Conservation (phyloP, 2,329 filamentous ascomycete species). For the Monosporascus sp. region DNA sequence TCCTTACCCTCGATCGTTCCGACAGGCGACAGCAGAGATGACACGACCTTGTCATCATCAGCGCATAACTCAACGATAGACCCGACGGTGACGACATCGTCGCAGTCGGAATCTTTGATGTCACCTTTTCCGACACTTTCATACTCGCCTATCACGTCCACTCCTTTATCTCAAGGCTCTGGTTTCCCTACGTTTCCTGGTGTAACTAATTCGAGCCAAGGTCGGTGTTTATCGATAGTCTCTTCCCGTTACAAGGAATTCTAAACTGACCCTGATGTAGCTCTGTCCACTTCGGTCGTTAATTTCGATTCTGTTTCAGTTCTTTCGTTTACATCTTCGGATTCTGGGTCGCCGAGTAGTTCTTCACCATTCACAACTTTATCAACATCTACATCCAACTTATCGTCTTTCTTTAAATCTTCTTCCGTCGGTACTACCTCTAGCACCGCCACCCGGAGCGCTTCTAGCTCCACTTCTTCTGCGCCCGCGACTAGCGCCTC, state of each 20-base stretch:
- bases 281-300: conserved; percentile 15
- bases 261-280: conserved; percentile 7
- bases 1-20: not conserved
- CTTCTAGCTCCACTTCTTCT: conserved; percentile 5
- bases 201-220: conserved; percentile 23
- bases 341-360: not conserved
- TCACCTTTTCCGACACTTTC: conserved; percentile 27
- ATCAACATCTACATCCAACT: conserved; percentile 4
- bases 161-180: conserved; percentile 25
- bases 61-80: conserved; percentile 18
- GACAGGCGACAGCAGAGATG: conserved; percentile 16
- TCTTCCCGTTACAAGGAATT: not conserved
- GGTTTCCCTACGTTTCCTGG: conserved; percentile 24
- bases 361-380: conserved; percentile 1
- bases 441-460: conserved; percentile 2
- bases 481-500: conserved; percentile 11
- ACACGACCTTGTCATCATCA: conserved; percentile 5
- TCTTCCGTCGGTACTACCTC: conserved; percentile 9
- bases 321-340: conserved; percentile 17
- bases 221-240: conserved; percentile 5
- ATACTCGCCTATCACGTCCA: conserved; percentile 26
- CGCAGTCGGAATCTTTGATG: conserved; percentile 27
- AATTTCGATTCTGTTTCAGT: conserved; percentile 13
- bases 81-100: conserved; percentile 23
- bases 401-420: conserved; percentile 6